Base-by-base conservation (phyloP, 1,139 yeast species). In the Lodderomyces margitis region DNA sequence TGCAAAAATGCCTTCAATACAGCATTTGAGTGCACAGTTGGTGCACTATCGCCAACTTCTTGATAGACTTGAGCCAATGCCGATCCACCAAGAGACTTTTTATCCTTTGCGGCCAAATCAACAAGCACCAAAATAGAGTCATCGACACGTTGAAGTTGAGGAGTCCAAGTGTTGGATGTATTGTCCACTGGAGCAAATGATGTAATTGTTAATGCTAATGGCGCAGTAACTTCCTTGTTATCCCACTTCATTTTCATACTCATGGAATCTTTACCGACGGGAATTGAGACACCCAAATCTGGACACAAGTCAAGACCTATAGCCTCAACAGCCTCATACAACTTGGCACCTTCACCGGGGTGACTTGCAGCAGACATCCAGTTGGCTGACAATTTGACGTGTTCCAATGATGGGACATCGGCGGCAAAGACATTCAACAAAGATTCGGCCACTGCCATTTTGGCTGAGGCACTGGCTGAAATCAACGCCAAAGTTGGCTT, bases 241-340 rank as follows among this genome's bases (percentile, higher is more conserved):
- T 79, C 92, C 98, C 98, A 94, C 59, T 86, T 84, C 98, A 94
- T 94, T 70, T 89, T 89, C 98, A 94, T 91, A 21, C 98, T 91
- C 97, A 92, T 89, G 38, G 98, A 91, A 64, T 94, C 99, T 70
- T 94, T 94, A 55, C 99, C 99, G 34, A 94, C 98, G 12, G 99
- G 99, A 46, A 94, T 89, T 19, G 95, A 75, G 49, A 94, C 69
- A 37, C 95, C 98, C 50, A 94, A 76, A 46, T 80, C 92, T 25
- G 98, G 98, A 67, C 98, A 94, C 56, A 94, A 75, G 53, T 89
- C 97, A 59, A 91, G 63, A 53, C 98, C 97, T 57, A 94, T 83
- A 4, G 98, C 98, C 66, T 89, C 92, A 38, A 94, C 98, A 36
- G 98, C 98, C 62, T 91, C 96, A 60, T 92, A 94, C 50, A 94